phyloP scores from a whole-genome alignment of 768 basidiomycete species.

The Trametopsis cervina region DNA sequence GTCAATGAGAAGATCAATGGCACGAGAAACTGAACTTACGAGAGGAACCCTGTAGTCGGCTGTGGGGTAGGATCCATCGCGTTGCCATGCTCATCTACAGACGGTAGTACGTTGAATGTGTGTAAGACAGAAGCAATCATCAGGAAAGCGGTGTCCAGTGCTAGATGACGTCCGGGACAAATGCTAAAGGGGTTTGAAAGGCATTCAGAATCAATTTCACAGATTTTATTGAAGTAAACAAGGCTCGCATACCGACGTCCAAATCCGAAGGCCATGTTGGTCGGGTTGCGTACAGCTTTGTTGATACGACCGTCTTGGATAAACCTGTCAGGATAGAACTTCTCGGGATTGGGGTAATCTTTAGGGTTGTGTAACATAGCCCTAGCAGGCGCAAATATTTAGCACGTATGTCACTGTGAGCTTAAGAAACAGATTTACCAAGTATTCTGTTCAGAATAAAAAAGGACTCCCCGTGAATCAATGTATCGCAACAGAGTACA shows the following conservation, averaged over 20 bases:
- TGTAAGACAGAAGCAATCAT: constrained; percentile 7
- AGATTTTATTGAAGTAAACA: no score
- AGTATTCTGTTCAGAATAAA: constrained; percentile 3
- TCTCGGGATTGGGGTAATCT: constrained; percentile 13
- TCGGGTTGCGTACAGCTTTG: constrained; percentile 16
- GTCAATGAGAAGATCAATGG: neutral
- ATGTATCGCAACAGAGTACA: constrained; percentile 12
- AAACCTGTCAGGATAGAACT: constrained; percentile 22
- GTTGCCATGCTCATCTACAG: neutral
- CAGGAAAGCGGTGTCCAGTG: constrained; percentile 6
- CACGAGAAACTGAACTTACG: no score
- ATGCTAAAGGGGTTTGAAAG: constrained; percentile 1
- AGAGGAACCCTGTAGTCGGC: neutral
- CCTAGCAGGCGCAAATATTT: constrained; percentile 12
- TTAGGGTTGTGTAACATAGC: constrained; percentile 16
- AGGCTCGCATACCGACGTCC: constrained; percentile 19
- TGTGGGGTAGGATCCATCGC: neutral
- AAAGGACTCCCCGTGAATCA: constrained; percentile 4
- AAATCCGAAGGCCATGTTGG: constrained; percentile 24
- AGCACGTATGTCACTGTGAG: neutral
- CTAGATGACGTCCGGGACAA: constrained; percentile 9
- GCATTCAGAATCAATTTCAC: no score
- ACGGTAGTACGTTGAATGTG: constrained; percentile 8
- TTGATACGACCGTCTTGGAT: constrained; percentile 1
- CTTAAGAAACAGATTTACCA: constrained; percentile 4